phyloP scores from a whole-genome alignment of 345 rosid genomes.

The Lumnitzera racemosa region DNA sequence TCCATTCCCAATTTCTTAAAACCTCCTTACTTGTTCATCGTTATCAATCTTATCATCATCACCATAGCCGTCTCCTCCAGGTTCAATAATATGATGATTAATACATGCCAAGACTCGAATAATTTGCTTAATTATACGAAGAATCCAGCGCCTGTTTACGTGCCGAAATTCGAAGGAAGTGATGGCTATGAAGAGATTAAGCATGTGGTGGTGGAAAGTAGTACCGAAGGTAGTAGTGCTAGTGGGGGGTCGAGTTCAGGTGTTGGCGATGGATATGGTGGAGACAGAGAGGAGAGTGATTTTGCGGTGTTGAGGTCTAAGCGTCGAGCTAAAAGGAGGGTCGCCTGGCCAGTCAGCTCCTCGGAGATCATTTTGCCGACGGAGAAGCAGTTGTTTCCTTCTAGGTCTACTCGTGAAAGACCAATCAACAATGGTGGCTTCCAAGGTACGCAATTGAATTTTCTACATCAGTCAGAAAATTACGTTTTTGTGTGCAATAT shows the following conservation, averaged over 20 bases:
- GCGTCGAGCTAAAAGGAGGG: constrained; percentile 6
- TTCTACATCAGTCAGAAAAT: too few relatives aligned
- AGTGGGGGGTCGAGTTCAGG: not conserved
- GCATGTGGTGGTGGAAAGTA: constrained; percentile 13
- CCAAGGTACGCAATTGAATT: too few relatives aligned
- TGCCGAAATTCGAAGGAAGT: not conserved
- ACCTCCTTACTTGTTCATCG: constrained; percentile 48
- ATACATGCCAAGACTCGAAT: too few relatives aligned
- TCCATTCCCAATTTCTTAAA: constrained; percentile 41
- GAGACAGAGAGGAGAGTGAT: not conserved
- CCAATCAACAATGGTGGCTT: constrained; percentile 14
- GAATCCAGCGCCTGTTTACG: too few relatives aligned
- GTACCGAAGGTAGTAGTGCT: constrained; percentile 5
- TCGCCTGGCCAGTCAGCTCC: constrained; percentile 16
- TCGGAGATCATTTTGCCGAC: constrained; percentile 20
- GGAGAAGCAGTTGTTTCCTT: constrained; percentile 40
- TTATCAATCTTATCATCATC: constrained; percentile 49
- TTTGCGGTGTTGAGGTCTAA: constrained; percentile 15
- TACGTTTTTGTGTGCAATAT: too few relatives aligned
- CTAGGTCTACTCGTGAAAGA: constrained; percentile 35
- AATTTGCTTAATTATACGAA: too few relatives aligned
- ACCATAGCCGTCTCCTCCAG: constrained; percentile 44
- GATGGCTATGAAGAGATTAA: constrained; percentile 2
- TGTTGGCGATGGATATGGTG: not conserved
- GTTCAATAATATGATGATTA: constrained; percentile 6